phyloP scores from a whole-genome alignment of 257 asterid species.

The Marsdenia floribunda region DNA sequence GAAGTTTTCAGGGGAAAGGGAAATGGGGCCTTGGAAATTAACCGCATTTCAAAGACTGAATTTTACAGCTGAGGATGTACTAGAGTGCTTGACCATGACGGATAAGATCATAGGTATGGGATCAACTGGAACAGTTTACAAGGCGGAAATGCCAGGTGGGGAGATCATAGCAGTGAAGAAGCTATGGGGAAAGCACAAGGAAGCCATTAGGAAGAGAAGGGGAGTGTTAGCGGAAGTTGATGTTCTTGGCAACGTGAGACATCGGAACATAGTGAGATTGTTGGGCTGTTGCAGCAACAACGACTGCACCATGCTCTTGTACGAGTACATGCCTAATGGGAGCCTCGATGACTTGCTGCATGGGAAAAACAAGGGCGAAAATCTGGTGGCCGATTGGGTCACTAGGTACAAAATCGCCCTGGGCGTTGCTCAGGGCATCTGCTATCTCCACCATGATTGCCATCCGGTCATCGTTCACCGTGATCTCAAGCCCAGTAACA shows the following conservation, averaged over 20 bases:
- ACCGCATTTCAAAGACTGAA: conserved; percentile 78
- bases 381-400: conserved; percentile 59
- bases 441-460: conserved; percentile 90
- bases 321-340: conserved; percentile 95
- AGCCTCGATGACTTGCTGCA: conserved; percentile 73
- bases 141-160: conserved; percentile 91
- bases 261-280: conserved; percentile 72
- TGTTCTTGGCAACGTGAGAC: conserved; percentile 78
- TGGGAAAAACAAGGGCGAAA: conserved; percentile 54
- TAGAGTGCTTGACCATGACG: conserved; percentile 46
- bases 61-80: conserved; percentile 73
- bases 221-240: conserved; percentile 95
- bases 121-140: conserved; percentile 79
- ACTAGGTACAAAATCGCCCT: conserved; percentile 64
- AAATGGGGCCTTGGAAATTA: conserved; percentile 70
- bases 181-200: conserved; percentile 81
- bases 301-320: conserved; percentile 64
- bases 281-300: conserved; percentile 69
- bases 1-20: conserved; percentile 31
- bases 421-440: conserved; percentile 92
- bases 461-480: conserved; percentile 77
- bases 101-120: conserved; percentile 85
- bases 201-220: conserved; percentile 34
- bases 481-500: conserved; percentile 71
- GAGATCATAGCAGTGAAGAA: conserved; percentile 83